phyloP scores from a whole-genome alignment of 768 basidiomycete species.

The Paxillus ammoniavirescens region DNA sequence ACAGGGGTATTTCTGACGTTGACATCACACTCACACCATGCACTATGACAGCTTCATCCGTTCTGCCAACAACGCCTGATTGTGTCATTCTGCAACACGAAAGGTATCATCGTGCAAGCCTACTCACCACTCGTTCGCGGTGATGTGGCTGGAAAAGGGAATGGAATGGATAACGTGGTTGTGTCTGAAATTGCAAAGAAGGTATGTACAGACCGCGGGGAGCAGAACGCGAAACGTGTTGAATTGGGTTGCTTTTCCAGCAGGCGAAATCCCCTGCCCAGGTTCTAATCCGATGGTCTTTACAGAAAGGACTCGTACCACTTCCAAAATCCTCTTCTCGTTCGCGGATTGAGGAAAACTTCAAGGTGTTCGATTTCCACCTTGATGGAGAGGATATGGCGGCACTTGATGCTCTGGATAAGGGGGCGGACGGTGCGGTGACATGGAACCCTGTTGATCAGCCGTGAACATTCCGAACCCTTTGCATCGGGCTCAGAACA shows the following conservation, averaged over 20 bases:
- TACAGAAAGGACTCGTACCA: conserved; percentile 57
- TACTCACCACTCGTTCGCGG: conserved; percentile 73
- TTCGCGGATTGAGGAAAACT: conserved; percentile 68
- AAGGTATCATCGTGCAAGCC: conserved; percentile 63
- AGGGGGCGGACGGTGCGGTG: conserved; percentile 65
- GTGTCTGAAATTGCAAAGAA: conserved; percentile 53
- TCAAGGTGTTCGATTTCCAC: conserved; percentile 71
- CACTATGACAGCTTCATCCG: conserved; percentile 58
- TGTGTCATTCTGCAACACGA: conserved; percentile 62
- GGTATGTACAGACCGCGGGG: conserved; percentile 33
- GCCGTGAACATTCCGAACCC: background rate
- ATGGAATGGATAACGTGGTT: conserved; percentile 45
- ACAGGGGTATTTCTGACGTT: too few relatives aligned
- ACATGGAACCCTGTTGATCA: conserved; percentile 80
- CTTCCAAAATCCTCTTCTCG: conserved; percentile 76
- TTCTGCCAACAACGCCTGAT: conserved; percentile 50
- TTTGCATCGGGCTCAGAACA: background rate
- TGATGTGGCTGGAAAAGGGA: conserved; percentile 8
- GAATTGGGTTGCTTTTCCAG: conserved; percentile 14
- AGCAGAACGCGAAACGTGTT: background rate
- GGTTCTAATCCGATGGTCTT: conserved; percentile 50
- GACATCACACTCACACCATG: background rate
- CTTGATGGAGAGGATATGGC: conserved; percentile 62
- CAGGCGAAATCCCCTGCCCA: conserved; percentile 36
- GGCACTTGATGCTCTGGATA: conserved; percentile 63